A percentile compares a stretch with the other conserved stretches of the same genome.
These are phyloP conservation scores for Phoma sp. DNA, from an alignment of 2,329 filamentous ascomycete species.

Conservation along the genomic window DNA sequence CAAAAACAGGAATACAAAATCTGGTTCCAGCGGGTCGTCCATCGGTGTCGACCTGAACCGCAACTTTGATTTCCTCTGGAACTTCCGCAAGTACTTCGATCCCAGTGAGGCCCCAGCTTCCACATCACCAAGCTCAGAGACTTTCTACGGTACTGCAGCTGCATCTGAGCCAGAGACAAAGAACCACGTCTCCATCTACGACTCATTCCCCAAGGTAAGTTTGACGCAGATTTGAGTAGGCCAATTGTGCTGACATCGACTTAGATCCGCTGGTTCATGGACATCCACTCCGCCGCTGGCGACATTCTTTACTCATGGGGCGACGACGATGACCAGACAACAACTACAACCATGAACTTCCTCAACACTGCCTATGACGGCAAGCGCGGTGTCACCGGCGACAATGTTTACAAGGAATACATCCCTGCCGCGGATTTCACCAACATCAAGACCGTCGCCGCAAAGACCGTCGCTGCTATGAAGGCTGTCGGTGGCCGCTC, in stretches of 20 bases:
- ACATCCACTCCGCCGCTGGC: slow-evolving; percentile 63
- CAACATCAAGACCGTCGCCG: slow-evolving; percentile 43
- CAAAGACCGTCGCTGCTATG: slow-evolving; percentile 46
- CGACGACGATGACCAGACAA: slow-evolving; percentile 60
- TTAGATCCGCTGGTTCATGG: slow-evolving; percentile 62
- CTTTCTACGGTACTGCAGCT: slow-evolving; percentile 59
- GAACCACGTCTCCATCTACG: slow-evolving; percentile 61
- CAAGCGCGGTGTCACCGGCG: slow-evolving; percentile 56
- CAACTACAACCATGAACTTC: slow-evolving; percentile 58
- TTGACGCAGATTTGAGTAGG: too few relatives aligned
- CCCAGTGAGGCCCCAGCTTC: slow-evolving; percentile 50
- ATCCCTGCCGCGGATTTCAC: slow-evolving; percentile 45
- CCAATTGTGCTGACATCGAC: neutral
- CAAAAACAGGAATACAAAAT: slow-evolving; percentile 52
- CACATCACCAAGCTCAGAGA: slow-evolving; percentile 53
- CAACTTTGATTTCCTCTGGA: slow-evolving; percentile 63
- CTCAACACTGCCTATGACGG: slow-evolving; percentile 60
- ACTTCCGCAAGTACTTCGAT: slow-evolving; percentile 58
- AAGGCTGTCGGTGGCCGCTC: slow-evolving; percentile 46
- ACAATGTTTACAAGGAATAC: slow-evolving; percentile 61
- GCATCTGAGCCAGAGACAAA: slow-evolving; percentile 64
- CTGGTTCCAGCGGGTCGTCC: slow-evolving; percentile 34
- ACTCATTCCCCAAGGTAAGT: slow-evolving; percentile 51
- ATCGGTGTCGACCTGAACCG: slow-evolving; percentile 47
- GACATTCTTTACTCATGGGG: slow-evolving; percentile 65